Conservation (phyloP, 208 protist species). For the Trypanosoma congolense region DNA sequence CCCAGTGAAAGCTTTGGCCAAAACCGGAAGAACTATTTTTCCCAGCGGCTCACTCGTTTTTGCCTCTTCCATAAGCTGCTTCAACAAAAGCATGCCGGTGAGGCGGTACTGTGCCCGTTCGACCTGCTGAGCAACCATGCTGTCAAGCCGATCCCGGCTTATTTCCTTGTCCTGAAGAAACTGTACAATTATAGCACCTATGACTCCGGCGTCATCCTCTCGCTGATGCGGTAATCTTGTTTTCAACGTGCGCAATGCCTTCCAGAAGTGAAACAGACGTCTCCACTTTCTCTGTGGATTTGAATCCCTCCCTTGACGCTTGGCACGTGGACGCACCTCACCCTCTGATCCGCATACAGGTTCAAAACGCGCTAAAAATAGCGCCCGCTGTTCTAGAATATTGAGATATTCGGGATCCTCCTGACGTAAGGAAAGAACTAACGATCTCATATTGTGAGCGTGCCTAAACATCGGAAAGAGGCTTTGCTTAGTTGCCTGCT, state of each 20-base stretch:
- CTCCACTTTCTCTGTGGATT: conserved; percentile 66
- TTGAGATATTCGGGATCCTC: conserved; percentile 48
- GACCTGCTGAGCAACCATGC: conserved; percentile 44
- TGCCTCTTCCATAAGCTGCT: conserved; percentile 75
- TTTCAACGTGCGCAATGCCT: conserved; percentile 62
- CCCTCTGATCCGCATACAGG: conserved; percentile 27
- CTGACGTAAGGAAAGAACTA: conserved; percentile 75
- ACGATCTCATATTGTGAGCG: conserved; percentile 69
- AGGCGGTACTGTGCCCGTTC: conserved; percentile 67
- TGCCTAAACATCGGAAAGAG: conserved; percentile 54
- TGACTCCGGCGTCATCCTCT: conserved; percentile 32
- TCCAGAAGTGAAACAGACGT: conserved; percentile 81
- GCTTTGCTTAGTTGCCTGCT: conserved; percentile 29
- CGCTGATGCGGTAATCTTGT: conserved; percentile 59
- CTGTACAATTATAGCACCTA: conserved; percentile 40
- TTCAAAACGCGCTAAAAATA: conserved; percentile 83
- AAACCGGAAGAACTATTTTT: conserved; percentile 59
- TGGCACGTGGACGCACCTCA: conserved; percentile 4
- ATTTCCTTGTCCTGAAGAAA: conserved; percentile 68
- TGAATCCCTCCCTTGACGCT: conserved; percentile 15
- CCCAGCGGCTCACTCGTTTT: conserved; percentile 42
- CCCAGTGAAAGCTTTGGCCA: conserved; percentile 69
- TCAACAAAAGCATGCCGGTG: conserved; percentile 63
- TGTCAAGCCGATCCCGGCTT: conserved; percentile 43
- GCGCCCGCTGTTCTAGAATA: conserved; percentile 50